Evolutionary conservation across 306 rosid species (phyloP), one percentile per base, ranked within the genome.

Genomic region (Mucuna pruriens): DNA sequence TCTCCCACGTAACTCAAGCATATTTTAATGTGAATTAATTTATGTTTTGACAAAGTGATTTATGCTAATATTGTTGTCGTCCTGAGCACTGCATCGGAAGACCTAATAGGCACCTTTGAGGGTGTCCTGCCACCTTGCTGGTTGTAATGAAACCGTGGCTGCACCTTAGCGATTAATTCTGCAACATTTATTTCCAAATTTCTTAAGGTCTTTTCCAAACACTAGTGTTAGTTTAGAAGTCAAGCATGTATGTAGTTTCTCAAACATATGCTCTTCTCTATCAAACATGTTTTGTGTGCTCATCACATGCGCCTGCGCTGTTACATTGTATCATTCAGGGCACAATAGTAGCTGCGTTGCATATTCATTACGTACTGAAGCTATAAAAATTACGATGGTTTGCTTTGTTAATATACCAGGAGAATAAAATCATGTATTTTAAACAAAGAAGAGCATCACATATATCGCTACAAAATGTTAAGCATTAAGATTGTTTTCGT

Each of bases 61-160:
- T 40, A 13, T 46, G 54, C 44, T 38, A 39, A 19, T 7, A 38
- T 62, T 70, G 25, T 12, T 34, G 83, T 77, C 85, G 85, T 85
- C 88, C 88, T 76, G 26, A 80, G 40, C 75, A 70, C 45, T 48
- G 52, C 61, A 52, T 23, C 34, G 78, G 48, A 79, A 78, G 77
- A 54, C 11, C 71, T 16, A 71, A 64, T 64, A 42, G 76, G 38
- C 44, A 61, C 67, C 78, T 74, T 67, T 44, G 22, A 46, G 34
- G 84, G 74, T 34, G 74, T 66, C 74, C 6, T 80, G 85, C 60
- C 71, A 76, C 83, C 85, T 23, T 71, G 85, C 80, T 42, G 88
- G 88, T 85, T 62, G 83, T 76, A 85, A 52, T 63, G 85, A 80
- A 77, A 76, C 83, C 64, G 63, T 74, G 33, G 66, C 67, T 74